phyloP scores from a whole-genome alignment of 495 filamentous ascomycete genomes.

The Aspergillus incahuasiensis region DNA sequence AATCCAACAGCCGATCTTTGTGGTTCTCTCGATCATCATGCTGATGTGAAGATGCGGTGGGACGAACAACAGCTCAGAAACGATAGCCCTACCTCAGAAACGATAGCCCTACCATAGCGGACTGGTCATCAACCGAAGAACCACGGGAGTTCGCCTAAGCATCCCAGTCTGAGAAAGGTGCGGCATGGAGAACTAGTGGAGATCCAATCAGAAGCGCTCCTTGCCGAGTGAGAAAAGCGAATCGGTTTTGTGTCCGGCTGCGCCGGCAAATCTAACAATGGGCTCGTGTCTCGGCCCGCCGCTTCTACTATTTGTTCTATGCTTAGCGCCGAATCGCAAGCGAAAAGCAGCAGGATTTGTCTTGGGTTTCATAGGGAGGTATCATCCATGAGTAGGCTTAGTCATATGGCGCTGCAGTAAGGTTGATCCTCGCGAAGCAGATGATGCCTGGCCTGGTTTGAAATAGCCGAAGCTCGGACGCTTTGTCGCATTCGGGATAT shows the following conservation, averaged over 20 bases:
- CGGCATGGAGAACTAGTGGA: slow-evolving; percentile 10
- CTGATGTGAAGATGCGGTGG: neutral
- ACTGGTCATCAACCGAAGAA: neutral
- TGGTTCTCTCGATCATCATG: neutral
- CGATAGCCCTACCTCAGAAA: neutral
- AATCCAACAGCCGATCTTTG: neutral
- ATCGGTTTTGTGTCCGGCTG: neutral
- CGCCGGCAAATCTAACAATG: neutral
- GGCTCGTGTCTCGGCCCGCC: slow-evolving; percentile 1
- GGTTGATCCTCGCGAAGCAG: neutral
- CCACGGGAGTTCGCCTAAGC: slow-evolving; percentile 32
- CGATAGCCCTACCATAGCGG: neutral
- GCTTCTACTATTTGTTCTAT: neutral
- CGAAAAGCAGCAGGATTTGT: neutral
- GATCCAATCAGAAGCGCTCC: slow-evolving; percentile 31
- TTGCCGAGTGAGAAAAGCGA: slow-evolving; percentile 32
- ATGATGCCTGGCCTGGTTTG: neutral
- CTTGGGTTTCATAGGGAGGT: slow-evolving; percentile 3
- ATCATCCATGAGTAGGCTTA: neutral
- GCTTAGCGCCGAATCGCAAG: neutral
- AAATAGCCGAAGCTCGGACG: slow-evolving; percentile 1
- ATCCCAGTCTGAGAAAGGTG: slow-evolving; percentile 41
- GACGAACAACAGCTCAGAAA: neutral
- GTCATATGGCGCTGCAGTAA: neutral
- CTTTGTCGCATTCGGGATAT: slow-evolving; percentile 1